Base-by-base conservation (phyloP, 495 filamentous ascomycete species). In the Lichenothelia convexa region DNA sequence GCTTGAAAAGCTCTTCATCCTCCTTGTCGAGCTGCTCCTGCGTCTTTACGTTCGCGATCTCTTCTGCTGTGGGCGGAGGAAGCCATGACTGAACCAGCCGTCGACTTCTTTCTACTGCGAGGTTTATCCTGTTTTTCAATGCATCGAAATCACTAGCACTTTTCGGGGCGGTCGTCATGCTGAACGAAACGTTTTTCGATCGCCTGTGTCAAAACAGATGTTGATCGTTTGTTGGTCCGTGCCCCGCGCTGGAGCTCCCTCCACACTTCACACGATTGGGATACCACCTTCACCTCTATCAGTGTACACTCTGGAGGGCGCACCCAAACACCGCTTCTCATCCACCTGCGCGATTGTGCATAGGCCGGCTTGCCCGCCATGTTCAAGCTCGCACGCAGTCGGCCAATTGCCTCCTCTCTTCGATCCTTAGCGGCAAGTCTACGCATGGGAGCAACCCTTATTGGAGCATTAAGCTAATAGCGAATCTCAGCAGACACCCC, bases 341-440 rank as follows among this genome's bases (percentile, higher is more conserved):
- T n/a, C n/a, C n/a, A n/a, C n/a, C n/a, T n/a, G n/a, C n/a, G n/a
- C n/a, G n/a, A n/a, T n/a, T n/a, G n/a, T n/a, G n/a, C n/a, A n/a
- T n/a, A n/a, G n/a, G n/a, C n/a, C n/a, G n/a, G n/a, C n/a, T 18
- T 33, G 31, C 17, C 31, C 19, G 11, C 31, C 43, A 85, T 85
- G 79, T 82, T 79, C 59, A 80, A 71, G 60, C 64, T 84, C 48
- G 69, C 71, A 45, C 68, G 75, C 57, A 66, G 69, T 59, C 65
- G 68, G 61, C 70, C 75, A 48, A 58, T 81, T 48, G 64, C 67
- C 46, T 64, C 73, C 50, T 76, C 75, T 51, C 53, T 81, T 46
- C n/a, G n/a, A n/a, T n/a, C n/a, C n/a, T n/a, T n/a, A n/a, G n/a
- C n/a, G n/a, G n/a, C n/a, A n/a, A n/a, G n/a, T n/a, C n/a, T n/a